Evolutionary conservation across 2,329 filamentous ascomycete genomes (phyloP), one percentile per base, ranked within the genome.

Genomic region (Ophiocordyceps camponoti-saundersi): DNA sequence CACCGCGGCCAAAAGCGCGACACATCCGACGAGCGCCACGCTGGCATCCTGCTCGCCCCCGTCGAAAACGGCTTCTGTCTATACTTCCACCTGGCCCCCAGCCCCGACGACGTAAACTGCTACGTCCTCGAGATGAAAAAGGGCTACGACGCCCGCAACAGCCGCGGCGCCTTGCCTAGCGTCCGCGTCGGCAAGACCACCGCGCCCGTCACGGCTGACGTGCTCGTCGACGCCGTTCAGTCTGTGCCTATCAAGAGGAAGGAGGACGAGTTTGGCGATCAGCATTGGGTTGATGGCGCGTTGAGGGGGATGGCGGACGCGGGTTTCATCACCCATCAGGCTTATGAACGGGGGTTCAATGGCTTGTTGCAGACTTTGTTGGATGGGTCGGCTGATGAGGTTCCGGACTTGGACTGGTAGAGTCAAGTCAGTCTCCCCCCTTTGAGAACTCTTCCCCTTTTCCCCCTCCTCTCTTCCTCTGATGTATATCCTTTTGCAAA

Each of bases 351-450:
- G 2, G 47, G 49, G 32, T 50, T 53, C 42, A 46, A 51, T 26
- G 45, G 36, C 16, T 48, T 52, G 50, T 47, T 53, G 13, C 47
- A 50, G 42, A 48, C 46, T 18, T 44, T 53, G 39, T 49, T 53
- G 41, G 46, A 51, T 18, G 49, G 50, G 23, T 52, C 49, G n/a
- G 47, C 48, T 3, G 51, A 53, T 30, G 51, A 53, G 46, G 22
- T 48, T 1, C 44, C 41, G 16, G 47, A 45, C 44, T 44, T 48
- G 18, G 47, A 43, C 5, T 48, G 47, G 44, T 48, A 45, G 43
- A 6, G 6, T 13, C 13, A 16, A 7, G n/a, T n/a, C n/a, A n/a
- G n/a, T n/a, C n/a, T n/a, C n/a, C n/a, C n/a, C n/a, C n/a, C n/a
- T n/a, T n/a, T n/a, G n/a, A n/a, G n/a, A n/a, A n/a, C n/a, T n/a